These are phyloP conservation scores for Boletus pseudopeckii DNA, from an alignment of 768 basidiomycete genomes.

Conservation along the genomic window DNA sequence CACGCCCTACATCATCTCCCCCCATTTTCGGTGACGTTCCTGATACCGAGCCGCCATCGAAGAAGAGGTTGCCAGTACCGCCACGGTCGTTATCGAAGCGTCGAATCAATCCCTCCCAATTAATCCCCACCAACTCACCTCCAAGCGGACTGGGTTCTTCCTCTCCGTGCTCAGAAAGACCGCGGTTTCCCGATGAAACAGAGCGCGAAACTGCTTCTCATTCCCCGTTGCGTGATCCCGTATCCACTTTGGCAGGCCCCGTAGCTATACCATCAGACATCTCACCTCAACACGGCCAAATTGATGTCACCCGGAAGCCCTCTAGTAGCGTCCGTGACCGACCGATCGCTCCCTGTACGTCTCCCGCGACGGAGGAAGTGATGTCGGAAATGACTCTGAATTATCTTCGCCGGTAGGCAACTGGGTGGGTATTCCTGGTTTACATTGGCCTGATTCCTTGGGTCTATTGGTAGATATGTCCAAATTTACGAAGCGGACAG, in stretches of 20 bases:
- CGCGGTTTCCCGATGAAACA: constrained; percentile 1
- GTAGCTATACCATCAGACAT: background rate
- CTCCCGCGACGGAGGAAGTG: constrained; percentile 18
- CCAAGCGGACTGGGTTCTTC: background rate
- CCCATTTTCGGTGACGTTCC: background rate
- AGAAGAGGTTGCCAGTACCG: constrained; percentile 19
- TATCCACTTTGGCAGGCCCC: background rate
- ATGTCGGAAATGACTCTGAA: constrained; percentile 29
- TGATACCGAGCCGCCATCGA: background rate
- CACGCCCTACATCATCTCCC: background rate
- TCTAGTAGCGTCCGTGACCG: background rate
- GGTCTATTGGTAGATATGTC: constrained; percentile 23
- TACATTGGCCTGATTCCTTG: constrained; percentile 1
- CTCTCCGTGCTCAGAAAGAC: background rate
- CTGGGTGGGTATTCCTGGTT: background rate
- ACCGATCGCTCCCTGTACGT: background rate
- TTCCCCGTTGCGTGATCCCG: background rate
- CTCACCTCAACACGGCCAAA: background rate
- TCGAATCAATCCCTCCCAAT: constrained; percentile 4
- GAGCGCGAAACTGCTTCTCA: background rate
- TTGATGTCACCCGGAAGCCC: background rate
- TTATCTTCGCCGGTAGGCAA: constrained; percentile 29
- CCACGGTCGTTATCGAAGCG: constrained; percentile 14
- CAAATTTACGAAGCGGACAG: constrained; percentile 33
- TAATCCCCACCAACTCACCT: background rate